Evolutionary conservation across 2,329 filamentous ascomycete species (phyloP).

Genomic region (Exserohilum rostratum): DNA sequence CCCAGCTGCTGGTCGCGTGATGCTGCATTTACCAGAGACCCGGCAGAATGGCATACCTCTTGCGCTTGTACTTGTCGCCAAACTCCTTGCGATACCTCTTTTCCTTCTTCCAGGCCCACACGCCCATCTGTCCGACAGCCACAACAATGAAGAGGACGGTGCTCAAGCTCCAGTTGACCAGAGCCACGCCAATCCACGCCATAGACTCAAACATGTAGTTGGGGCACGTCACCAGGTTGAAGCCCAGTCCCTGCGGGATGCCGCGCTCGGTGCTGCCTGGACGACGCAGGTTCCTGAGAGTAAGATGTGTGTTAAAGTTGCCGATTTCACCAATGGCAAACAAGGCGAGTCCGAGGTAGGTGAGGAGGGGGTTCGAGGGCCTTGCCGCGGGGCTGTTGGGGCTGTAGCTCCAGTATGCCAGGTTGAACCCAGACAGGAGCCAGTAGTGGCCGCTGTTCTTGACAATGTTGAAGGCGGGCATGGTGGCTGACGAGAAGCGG

Average conservation of each 20-base stretch:
- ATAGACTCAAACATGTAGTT: conserved; percentile 96
- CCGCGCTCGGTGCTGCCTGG: conserved; percentile 80
- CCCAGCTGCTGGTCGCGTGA: not conserved
- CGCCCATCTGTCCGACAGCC: conserved; percentile 78
- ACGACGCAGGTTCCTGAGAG: conserved; percentile 77
- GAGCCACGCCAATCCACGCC: conserved; percentile 81
- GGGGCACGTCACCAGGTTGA: conserved; percentile 86
- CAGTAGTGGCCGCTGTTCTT: conserved; percentile 97
- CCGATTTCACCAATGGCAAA: conserved; percentile 78
- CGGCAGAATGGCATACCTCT: conserved; percentile 83
- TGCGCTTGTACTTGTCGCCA: conserved; percentile 92
- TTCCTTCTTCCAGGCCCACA: conserved; percentile 94
- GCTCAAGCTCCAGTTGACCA: conserved; percentile 79
- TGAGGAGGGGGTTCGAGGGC: conserved; percentile 52
- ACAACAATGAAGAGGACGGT: conserved; percentile 77
- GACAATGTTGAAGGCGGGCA: conserved; percentile 89
- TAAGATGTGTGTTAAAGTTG: conserved; percentile 81
- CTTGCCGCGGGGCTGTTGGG: conserved; percentile 72
- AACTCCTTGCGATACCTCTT: conserved; percentile 87
- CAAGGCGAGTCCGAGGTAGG: conserved; percentile 70
- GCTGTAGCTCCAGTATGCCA: conserved; percentile 84
- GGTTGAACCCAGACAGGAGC: conserved; percentile 77
- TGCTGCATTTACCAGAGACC: conserved; percentile 65
- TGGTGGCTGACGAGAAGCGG: conserved; percentile 92
- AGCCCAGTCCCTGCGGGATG: conserved; percentile 85